phyloP scores from a whole-genome alignment of 345 rosid species.

The Orychophragmus violaceus region DNA sequence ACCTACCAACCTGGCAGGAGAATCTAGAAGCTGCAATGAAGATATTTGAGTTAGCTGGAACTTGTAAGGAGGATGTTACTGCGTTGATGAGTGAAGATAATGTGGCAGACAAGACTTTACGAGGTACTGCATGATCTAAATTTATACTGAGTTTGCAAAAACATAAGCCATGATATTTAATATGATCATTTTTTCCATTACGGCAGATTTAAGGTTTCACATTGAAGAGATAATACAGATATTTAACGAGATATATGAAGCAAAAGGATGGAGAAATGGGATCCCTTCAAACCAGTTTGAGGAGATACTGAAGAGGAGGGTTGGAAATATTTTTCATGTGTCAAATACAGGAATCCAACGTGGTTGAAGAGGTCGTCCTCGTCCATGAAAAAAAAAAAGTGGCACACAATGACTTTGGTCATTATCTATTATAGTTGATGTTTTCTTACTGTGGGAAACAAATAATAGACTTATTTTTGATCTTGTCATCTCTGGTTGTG shows the following conservation, averaged over 20 bases:
- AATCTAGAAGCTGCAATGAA: slow-evolving; percentile 67
- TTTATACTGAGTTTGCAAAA: not conserved
- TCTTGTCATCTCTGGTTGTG: too few species aligned
- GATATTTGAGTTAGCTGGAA: slow-evolving; percentile 76
- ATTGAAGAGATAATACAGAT: slow-evolving; percentile 71
- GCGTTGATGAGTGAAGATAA: slow-evolving; percentile 59
- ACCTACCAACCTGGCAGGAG: slow-evolving; percentile 63
- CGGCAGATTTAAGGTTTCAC: slow-evolving; percentile 58
- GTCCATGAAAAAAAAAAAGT: not conserved
- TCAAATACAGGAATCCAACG: slow-evolving; percentile 35
- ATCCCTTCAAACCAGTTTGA: slow-evolving; percentile 63
- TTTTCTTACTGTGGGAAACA: too few species aligned
- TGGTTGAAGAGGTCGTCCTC: slow-evolving; percentile 15
- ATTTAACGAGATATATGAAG: slow-evolving; percentile 76
- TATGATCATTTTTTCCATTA: not conserved
- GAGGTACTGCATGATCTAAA: slow-evolving; percentile 45
- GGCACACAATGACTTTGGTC: slow-evolving; percentile 10
- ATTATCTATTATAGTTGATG: too few species aligned
- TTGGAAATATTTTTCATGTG: slow-evolving; percentile 44
- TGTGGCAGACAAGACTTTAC: slow-evolving; percentile 43
- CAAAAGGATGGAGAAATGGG: slow-evolving; percentile 51
- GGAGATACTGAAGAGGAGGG: slow-evolving; percentile 56
- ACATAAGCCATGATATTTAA: not conserved
- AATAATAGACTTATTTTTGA: too few species aligned
- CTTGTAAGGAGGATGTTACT: slow-evolving; percentile 60